Conservation (phyloP, 2,329 filamentous ascomycete species). For the Cladosporium oxysporum region DNA sequence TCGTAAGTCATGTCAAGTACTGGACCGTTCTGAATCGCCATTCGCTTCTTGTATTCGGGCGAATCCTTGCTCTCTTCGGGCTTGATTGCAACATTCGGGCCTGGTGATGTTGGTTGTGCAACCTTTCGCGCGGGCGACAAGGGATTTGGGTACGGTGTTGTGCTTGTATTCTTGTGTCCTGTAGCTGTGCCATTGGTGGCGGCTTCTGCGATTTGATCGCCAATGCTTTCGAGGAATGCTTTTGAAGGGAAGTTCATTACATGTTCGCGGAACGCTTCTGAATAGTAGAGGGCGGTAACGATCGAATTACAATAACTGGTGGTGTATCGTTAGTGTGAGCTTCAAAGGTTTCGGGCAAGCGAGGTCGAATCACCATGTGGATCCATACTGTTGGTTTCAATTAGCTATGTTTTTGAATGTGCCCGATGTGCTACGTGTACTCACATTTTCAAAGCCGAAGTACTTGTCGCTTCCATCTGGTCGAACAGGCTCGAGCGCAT, state of each 20-base stretch:
- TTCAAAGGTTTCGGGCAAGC: conserved; percentile 16
- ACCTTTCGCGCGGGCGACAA: conserved; percentile 46
- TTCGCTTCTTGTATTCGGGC: conserved; percentile 97
- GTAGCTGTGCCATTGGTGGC: conserved; percentile 29
- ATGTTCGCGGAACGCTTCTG: conserved; percentile 87
- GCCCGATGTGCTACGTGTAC: conserved; percentile 38
- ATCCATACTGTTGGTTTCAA: conserved; percentile 71
- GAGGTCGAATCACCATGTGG: conserved; percentile 74
- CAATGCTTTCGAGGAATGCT: conserved; percentile 68
- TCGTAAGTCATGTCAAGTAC: conserved; percentile 83
- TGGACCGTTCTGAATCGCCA: conserved; percentile 83
- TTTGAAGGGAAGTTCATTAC: conserved; percentile 86
- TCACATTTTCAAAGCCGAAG: conserved; percentile 96
- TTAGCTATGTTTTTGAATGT: conserved; percentile 24
- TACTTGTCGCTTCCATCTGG: conserved; percentile 95
- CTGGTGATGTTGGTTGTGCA: conserved; percentile 56
- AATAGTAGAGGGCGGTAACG: conserved; percentile 95
- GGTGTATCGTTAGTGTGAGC: neutral
- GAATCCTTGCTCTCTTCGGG: conserved; percentile 93
- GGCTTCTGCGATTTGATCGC: conserved; percentile 32
- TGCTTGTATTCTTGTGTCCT: conserved; percentile 40
- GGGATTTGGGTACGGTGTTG: conserved; percentile 39
- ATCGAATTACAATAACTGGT: conserved; percentile 96
- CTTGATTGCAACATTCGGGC: conserved; percentile 58
- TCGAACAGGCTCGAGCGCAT: conserved; percentile 78